Conservation (phyloP, 208 protist species). For the Histomonas meleagridis region DNA sequence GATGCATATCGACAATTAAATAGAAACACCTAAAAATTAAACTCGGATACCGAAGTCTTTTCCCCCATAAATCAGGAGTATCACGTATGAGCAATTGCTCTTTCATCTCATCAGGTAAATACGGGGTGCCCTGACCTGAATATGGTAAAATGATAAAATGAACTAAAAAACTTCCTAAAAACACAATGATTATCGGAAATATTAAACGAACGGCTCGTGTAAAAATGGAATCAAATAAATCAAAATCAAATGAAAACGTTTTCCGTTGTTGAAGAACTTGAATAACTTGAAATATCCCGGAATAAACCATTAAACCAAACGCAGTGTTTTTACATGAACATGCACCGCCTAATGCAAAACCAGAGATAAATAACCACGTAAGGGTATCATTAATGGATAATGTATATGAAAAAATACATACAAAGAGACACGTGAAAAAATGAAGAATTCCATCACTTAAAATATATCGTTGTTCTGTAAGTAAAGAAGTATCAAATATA, state of each 20-base stretch:
- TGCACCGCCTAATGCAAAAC: neutral
- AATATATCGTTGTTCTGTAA: neutral
- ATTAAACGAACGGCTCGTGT: neutral
- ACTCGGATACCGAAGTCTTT: neutral
- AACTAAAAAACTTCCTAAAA: neutral
- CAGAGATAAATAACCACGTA: neutral
- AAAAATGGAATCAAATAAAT: neutral
- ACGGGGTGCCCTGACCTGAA: neutral
- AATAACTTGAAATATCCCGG: neutral
- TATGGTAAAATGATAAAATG: neutral
- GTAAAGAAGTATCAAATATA: neutral
- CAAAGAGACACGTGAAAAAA: neutral
- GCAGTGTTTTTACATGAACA: conserved; percentile 21
- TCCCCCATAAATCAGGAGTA: neutral
- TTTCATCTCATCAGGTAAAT: no score
- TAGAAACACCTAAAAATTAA: neutral
- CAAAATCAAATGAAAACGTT: no score
- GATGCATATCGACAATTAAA: neutral
- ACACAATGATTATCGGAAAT: neutral
- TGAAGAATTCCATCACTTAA: conserved; percentile 6
- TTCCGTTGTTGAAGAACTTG: neutral
- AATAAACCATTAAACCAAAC: neutral
- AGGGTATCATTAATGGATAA: neutral
- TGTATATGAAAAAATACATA: neutral
- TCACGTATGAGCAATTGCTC: no score